Percentiles rank a stretch among this genome's conserved stretches.
phyloP scores from a whole-genome alignment of 305 asterid species.

The Nicotiana rustica region DNA sequence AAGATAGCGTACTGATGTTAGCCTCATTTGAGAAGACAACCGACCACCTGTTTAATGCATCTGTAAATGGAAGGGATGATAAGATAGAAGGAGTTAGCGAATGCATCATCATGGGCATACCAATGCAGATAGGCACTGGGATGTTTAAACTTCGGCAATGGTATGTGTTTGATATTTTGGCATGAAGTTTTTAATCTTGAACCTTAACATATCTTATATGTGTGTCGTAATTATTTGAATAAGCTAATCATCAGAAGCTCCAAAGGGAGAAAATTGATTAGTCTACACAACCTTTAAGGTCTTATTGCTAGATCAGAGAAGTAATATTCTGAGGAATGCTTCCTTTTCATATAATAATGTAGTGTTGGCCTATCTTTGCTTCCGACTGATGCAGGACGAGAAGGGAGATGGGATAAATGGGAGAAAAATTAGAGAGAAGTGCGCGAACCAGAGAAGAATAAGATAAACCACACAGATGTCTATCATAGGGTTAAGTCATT shows the following conservation, averaged over 20 bases:
- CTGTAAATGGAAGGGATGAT: conserved; percentile 80
- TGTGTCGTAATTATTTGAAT: conserved; percentile 27
- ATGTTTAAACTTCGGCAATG: conserved; percentile 86
- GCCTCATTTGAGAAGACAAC: conserved; percentile 93
- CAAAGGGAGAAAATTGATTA: conserved; percentile 18
- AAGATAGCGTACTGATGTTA: conserved; percentile 84
- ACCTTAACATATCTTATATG: not conserved
- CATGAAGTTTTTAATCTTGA: not conserved
- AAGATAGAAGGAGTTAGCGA: conserved; percentile 92
- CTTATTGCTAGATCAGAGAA: conserved; percentile 18
- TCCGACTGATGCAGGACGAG: not conserved
- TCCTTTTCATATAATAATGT: conserved; percentile 18
- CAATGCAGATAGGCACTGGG: conserved; percentile 87
- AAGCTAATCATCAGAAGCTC: conserved; percentile 5
- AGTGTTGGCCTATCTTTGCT: conserved; percentile 4
- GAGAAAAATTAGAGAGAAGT: conserved; percentile 8
- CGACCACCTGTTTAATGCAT: conserved; percentile 88
- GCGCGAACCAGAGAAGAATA: conserved; percentile 6
- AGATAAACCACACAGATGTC: conserved; percentile 21
- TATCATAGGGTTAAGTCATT: not conserved
- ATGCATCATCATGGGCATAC: conserved; percentile 93
- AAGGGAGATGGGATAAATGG: conserved; percentile 4
- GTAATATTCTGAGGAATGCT: conserved; percentile 8
- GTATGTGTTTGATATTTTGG: conserved; percentile 40
- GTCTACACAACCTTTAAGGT: not conserved